phyloP scores from a whole-genome alignment of 2,329 filamentous ascomycete genomes.

The Nectriaceae sp. region DNA sequence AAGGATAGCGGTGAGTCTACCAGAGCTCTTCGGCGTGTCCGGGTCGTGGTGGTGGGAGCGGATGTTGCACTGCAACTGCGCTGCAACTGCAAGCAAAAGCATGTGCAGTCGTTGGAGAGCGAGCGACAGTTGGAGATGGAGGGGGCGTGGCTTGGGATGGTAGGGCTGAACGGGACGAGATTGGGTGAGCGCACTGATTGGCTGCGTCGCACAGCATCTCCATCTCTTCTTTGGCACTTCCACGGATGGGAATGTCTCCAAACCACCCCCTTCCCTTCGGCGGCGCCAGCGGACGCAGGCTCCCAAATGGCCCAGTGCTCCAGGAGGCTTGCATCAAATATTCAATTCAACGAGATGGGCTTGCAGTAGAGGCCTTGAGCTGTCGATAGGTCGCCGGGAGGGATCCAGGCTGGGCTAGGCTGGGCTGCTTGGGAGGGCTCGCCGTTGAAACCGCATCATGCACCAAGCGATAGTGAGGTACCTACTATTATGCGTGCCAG shows the following conservation, averaged over 20 bases:
- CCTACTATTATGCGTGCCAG: too few species aligned
- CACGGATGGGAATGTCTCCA: not conserved
- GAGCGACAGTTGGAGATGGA: not conserved
- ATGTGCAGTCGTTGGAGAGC: not conserved
- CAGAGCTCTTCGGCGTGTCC: slow-evolving; percentile 4
- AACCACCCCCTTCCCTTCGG: not conserved
- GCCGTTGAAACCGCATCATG: too few species aligned
- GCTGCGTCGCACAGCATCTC: not conserved
- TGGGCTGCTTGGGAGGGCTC: not conserved
- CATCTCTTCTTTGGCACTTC: not conserved
- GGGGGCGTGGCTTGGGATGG: slow-evolving; percentile 8
- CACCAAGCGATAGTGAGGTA: too few species aligned
- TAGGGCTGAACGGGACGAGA: slow-evolving; percentile 29
- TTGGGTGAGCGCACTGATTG: slow-evolving; percentile 19
- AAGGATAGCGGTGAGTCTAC: slow-evolving; percentile 28
- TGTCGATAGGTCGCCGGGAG: not conserved
- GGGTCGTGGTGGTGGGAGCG: not conserved
- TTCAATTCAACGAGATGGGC: not conserved
- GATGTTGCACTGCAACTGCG: slow-evolving; percentile 1
- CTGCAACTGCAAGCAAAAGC: not conserved
- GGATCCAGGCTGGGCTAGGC: not conserved
- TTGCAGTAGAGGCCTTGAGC: not conserved
- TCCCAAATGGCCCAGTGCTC: too few species aligned
- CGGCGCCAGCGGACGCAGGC: slow-evolving; percentile 1
- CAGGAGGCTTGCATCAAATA: not conserved